These are phyloP conservation scores for Fusarium guadeloupense DNA, from an alignment of 2,329 filamentous ascomycete genomes.

Conservation along the genomic window DNA sequence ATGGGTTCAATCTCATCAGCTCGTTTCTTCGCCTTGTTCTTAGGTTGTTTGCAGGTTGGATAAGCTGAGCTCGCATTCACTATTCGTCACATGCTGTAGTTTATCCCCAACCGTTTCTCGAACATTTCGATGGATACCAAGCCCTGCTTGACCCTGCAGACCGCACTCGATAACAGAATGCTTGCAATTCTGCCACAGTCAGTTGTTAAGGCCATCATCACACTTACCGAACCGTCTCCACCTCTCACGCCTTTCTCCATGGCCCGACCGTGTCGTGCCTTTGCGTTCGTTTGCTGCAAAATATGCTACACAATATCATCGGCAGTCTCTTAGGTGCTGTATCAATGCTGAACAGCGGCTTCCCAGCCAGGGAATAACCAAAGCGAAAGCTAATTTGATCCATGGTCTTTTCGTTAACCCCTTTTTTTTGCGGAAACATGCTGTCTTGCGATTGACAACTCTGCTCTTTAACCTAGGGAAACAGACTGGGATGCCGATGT, in stretches of 20 bases:
- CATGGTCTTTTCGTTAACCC: background rate
- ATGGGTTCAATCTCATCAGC: conserved; percentile 1
- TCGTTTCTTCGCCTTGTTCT: conserved; percentile 6
- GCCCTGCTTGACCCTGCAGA: conserved; percentile 22
- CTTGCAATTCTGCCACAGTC: conserved; percentile 19
- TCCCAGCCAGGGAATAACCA: too few relatives aligned
- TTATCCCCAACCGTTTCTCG: conserved; percentile 31
- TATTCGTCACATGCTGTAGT: conserved; percentile 20
- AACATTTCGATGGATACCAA: conserved; percentile 22
- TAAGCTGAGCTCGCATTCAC: conserved; percentile 20
- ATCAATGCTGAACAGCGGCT: conserved; percentile 8
- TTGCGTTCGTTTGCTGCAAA: conserved; percentile 4
- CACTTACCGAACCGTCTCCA: conserved; percentile 28
- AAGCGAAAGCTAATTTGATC: background rate
- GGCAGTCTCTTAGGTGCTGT: conserved; percentile 8
- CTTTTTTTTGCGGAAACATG: background rate
- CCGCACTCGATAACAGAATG: conserved; percentile 19
- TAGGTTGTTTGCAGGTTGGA: conserved; percentile 18
- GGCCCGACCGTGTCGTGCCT: conserved; percentile 1
- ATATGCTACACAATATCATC: conserved; percentile 1
- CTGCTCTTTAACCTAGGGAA: conserved; percentile 1
- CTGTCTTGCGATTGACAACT: background rate
- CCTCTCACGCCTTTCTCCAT: conserved; percentile 16
- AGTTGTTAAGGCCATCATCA: conserved; percentile 26
- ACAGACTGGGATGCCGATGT: background rate